phyloP scores from a whole-genome alignment of 179 eudicot genomes.

The Camellia oleifera region DNA sequence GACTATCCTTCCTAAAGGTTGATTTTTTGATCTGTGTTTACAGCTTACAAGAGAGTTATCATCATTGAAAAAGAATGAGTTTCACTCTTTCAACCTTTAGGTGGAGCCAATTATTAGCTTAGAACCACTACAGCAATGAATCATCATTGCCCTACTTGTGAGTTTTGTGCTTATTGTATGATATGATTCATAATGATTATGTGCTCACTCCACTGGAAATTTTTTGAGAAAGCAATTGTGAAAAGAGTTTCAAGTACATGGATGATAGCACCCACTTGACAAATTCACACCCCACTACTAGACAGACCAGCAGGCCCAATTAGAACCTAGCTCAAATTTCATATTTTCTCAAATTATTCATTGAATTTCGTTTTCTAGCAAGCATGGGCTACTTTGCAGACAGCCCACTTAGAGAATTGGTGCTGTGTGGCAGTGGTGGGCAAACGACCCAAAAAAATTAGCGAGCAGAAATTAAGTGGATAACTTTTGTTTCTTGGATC shows the following conservation, averaged over 20 bases:
- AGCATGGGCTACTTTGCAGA: neutral
- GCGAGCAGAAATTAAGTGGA: too few relatives aligned
- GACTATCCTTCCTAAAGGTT: constrained; percentile 2
- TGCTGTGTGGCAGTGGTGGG: too few relatives aligned
- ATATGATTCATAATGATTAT: neutral
- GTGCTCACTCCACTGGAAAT: neutral
- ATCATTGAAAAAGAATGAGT: neutral
- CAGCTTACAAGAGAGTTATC: neutral
- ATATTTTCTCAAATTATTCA: neutral
- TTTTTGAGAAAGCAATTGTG: neutral
- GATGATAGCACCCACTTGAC: neutral
- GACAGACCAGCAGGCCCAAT: neutral
- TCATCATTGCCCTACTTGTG: neutral
- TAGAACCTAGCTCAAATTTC: neutral
- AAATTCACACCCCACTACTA: neutral
- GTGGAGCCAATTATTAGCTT: neutral
- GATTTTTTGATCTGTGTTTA: neutral
- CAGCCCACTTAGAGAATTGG: neutral
- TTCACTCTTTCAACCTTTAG: neutral
- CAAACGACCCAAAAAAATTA: too few relatives aligned
- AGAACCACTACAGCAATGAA: neutral
- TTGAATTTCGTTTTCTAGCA: neutral
- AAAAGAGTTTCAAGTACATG: neutral
- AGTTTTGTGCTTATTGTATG: constrained; percentile 3
- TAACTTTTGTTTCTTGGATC: too few relatives aligned